phyloP scores from a whole-genome alignment of 352 stramenopile genomes.

The Phytophthora litchii region DNA sequence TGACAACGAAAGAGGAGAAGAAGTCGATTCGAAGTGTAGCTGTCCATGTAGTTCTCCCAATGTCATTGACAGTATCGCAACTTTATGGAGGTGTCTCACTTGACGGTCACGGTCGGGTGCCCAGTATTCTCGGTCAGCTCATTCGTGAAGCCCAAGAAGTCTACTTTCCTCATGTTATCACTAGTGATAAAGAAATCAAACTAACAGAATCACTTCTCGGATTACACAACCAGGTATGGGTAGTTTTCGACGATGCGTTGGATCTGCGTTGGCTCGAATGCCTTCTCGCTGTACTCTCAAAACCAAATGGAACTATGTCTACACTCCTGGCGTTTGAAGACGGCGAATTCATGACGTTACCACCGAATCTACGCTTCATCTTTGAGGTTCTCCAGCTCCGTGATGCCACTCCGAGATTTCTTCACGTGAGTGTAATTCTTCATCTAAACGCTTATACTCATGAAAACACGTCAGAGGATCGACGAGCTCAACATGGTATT shows the following conservation, averaged over 20 bases:
- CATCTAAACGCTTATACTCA: conserved; percentile 5
- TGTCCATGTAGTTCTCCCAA: conserved; percentile 41
- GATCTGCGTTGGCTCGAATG: conserved; percentile 49
- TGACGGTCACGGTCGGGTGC: conserved; percentile 40
- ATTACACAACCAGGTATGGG: conserved; percentile 40
- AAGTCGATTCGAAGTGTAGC: conserved; percentile 1
- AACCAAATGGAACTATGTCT: background rate
- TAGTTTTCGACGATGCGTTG: conserved; percentile 52
- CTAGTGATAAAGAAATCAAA: background rate
- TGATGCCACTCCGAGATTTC: conserved; percentile 40
- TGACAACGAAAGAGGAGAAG: conserved; percentile 8
- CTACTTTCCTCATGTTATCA: conserved; percentile 4
- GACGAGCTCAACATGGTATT: too few species aligned
- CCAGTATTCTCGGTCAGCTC: conserved; percentile 43
- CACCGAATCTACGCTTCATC: conserved; percentile 64
- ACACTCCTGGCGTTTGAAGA: conserved; percentile 39
- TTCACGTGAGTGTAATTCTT: conserved; percentile 40
- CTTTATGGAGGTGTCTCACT: conserved; percentile 48
- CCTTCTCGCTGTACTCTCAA: conserved; percentile 36
- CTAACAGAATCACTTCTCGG: conserved; percentile 2
- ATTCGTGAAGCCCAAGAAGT: conserved; percentile 41
- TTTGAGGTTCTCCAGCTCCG: conserved; percentile 59
- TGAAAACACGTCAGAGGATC: too few species aligned
- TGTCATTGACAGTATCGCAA: conserved; percentile 47
- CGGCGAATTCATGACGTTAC: conserved; percentile 62